Evolutionary conservation across 2,329 filamentous ascomycete species (phyloP), one percentile per base, ranked within the genome.

Genomic region (Bipolaris cookei): DNA sequence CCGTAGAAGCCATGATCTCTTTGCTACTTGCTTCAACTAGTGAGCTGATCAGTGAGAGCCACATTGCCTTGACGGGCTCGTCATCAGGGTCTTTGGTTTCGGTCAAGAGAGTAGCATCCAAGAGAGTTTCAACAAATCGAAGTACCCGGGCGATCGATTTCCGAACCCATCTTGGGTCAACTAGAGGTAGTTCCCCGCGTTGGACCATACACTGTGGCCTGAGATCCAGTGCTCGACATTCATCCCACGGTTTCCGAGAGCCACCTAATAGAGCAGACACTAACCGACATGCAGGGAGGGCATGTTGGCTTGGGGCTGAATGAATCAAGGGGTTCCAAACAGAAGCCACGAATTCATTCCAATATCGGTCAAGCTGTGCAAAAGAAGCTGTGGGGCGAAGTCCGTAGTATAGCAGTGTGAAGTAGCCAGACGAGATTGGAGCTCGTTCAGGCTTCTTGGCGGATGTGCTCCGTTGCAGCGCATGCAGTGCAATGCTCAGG

Each of bases 111-210:
- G 80, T 80, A 8, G 76, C 76, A 47, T 79, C 79, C 25, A 88
- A 73, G 6, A 87, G 75, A 2, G 77, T 77, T 65, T 86, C 83
- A 16, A 88, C 78, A 4, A 86, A 80, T 11, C 76, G 78, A n/a
- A 97, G 84, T 4, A 97, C 83, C 41, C 82, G 83, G 1, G 79
- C 72, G 4, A 89, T 80, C 59, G 91, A 91, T 56, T 86, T 88
- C 51, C 94, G 86, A 11, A 96, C 82, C 95, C 95, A 99, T 79
- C 90, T 92, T 4, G 90, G 83, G 68, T 98, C 92, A 6, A 98
- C 80, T 6, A 88, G 81, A 5, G 92, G 90, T n/a, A 99, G 80
- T 58, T 97, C 92, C n/a, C 88, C 86, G 0, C 88, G 82, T 49
- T 70, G 70, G 8, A 73, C 56, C 70, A 88, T 81, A 5, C 63